Percentiles rank a stretch among this genome's conserved stretches.
phyloP scores from a whole-genome alignment of 2,329 filamentous ascomycete species.

The Clarireedia monteithiana region DNA sequence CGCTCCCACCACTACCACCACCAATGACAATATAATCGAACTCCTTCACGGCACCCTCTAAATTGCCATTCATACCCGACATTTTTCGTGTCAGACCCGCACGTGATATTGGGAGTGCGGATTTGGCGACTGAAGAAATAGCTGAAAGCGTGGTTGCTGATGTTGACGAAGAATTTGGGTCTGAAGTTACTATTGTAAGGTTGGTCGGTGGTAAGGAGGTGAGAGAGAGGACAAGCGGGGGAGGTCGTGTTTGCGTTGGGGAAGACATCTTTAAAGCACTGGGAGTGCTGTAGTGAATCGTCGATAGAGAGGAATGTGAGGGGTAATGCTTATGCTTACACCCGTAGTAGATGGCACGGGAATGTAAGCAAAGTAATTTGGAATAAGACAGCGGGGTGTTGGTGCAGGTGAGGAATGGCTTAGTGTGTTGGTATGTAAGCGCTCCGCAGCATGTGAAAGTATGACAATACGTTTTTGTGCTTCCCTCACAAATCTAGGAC shows the following conservation, averaged over 20 bases:
- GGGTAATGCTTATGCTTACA: slow-evolving; percentile 2
- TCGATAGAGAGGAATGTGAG: background rate
- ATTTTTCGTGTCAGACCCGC: slow-evolving; percentile 4
- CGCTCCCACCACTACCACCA: slow-evolving; percentile 42
- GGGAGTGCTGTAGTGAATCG: background rate
- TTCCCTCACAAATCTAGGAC: background rate
- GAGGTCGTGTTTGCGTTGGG: background rate
- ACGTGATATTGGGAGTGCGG: slow-evolving; percentile 7
- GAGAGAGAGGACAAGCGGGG: background rate
- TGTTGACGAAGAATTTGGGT: background rate
- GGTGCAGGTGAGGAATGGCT: background rate
- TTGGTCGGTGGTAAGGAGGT: background rate
- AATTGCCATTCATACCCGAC: background rate
- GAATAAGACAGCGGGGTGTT: background rate
- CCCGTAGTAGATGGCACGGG: background rate
- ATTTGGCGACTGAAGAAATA: slow-evolving; percentile 3
- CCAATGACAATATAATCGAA: slow-evolving; percentile 48
- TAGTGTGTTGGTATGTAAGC: slow-evolving; percentile 6
- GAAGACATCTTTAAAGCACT: background rate
- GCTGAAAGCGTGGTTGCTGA: slow-evolving; percentile 8
- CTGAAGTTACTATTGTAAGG: background rate
- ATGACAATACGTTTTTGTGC: background rate
- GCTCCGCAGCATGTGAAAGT: slow-evolving; percentile 1
- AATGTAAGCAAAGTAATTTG: slow-evolving; percentile 3
- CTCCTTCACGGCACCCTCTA: slow-evolving; percentile 27